These are phyloP conservation scores for Suillus decipiens DNA, from an alignment of 768 basidiomycete species.

Conservation along the genomic window DNA sequence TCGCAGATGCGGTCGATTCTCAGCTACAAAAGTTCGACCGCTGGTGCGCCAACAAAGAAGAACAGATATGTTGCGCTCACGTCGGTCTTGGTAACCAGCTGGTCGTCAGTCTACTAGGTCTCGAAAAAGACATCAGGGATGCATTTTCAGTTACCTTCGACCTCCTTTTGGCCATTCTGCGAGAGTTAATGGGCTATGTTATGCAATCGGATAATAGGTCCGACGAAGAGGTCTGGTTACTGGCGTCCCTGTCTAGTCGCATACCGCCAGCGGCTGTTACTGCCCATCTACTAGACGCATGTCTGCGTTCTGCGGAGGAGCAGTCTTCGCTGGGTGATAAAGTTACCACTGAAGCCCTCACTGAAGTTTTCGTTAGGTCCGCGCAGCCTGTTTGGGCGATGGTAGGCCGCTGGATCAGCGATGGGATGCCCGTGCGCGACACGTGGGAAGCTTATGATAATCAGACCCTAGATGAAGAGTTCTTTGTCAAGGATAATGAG, in stretches of 20 bases:
- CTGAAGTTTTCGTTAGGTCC: slow-evolving; percentile 59
- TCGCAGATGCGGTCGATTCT: slow-evolving; percentile 69
- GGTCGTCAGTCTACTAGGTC: slow-evolving; percentile 65
- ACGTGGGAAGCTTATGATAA: slow-evolving; percentile 27
- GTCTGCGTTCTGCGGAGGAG: slow-evolving; percentile 58
- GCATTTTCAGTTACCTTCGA: slow-evolving; percentile 59
- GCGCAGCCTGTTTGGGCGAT: slow-evolving; percentile 76
- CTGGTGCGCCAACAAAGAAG: slow-evolving; percentile 75
- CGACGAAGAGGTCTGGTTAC: slow-evolving; percentile 40
- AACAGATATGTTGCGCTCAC: slow-evolving; percentile 61
- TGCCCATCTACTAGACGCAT: slow-evolving; percentile 59
- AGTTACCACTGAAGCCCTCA: slow-evolving; percentile 55
- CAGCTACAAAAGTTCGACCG: slow-evolving; percentile 59
- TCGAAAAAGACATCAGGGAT: slow-evolving; percentile 60
- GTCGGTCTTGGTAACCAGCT: slow-evolving; percentile 43
- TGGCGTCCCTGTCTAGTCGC: slow-evolving; percentile 40
- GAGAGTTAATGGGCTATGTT: slow-evolving; percentile 31
- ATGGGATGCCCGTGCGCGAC: slow-evolving; percentile 63
- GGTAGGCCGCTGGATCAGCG: slow-evolving; percentile 69
- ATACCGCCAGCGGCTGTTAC: slow-evolving; percentile 55
- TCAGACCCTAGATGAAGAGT: slow-evolving; percentile 61
- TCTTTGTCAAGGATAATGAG: slow-evolving; percentile 77
- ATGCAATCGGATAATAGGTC: slow-evolving; percentile 30
- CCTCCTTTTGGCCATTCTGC: slow-evolving; percentile 54
- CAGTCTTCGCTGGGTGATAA: slow-evolving; percentile 60